Evolutionary conservation across 352 stramenopile species (phyloP).

Genomic region (Pythium plurisporium): DNA sequence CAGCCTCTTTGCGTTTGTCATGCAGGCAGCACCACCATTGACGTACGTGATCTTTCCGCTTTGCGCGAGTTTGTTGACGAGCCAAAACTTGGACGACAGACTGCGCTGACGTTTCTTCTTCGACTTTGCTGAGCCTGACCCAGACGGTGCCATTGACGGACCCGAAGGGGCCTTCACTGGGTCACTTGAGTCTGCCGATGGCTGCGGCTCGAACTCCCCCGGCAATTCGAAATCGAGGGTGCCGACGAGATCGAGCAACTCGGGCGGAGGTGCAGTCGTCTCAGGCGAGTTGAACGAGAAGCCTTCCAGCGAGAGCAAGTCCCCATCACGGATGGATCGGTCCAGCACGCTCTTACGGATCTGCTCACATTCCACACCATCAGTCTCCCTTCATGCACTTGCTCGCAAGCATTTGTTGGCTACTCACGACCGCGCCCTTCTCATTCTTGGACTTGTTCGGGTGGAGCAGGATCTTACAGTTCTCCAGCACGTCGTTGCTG

Average conservation of each 20-base stretch:
- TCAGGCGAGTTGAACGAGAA: constrained; percentile 34
- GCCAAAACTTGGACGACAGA: constrained; percentile 83
- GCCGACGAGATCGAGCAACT: constrained; percentile 68
- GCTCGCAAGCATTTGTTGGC: too few species aligned
- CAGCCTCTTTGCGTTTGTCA: neutral
- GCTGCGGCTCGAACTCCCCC: constrained; percentile 29
- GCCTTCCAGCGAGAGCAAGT: constrained; percentile 67
- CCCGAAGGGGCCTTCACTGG: constrained; percentile 7
- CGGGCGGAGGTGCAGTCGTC: constrained; percentile 42
- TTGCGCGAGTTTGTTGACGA: constrained; percentile 76
- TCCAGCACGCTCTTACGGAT: constrained; percentile 70
- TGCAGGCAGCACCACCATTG: neutral
- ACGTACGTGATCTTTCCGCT: constrained; percentile 72
- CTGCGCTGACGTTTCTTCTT: constrained; percentile 68
- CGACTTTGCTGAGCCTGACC: constrained; percentile 17
- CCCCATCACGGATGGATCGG: constrained; percentile 75
- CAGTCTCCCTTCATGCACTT: neutral
- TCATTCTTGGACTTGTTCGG: constrained; percentile 80
- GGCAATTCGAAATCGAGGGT: constrained; percentile 58
- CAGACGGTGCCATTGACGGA: constrained; percentile 16
- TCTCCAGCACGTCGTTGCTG: constrained; percentile 42
- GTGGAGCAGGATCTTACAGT: constrained; percentile 73
- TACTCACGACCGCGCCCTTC: constrained; percentile 59
- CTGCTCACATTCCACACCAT: constrained; percentile 19
- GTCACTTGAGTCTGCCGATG: constrained; percentile 15